These are phyloP conservation scores for Blastomyces percursus DNA, from an alignment of 2,329 filamentous ascomycete genomes.

Conservation along the genomic window DNA sequence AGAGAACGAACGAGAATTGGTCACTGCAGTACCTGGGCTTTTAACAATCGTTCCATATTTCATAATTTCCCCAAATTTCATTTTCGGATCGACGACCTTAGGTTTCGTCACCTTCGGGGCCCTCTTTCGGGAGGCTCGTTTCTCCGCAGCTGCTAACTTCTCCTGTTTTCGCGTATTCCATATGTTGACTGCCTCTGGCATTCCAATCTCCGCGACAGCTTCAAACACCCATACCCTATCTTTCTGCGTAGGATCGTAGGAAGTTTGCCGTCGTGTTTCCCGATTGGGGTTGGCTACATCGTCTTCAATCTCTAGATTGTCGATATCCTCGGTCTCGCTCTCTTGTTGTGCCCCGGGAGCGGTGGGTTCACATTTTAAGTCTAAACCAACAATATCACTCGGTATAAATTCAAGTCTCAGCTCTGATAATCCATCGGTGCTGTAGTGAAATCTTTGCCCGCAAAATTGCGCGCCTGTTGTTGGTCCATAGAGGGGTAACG, in stretches of 20 bases:
- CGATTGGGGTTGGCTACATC: constrained; percentile 23
- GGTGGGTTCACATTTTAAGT: constrained; percentile 54
- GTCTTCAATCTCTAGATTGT: constrained; percentile 20
- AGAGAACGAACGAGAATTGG: not conserved
- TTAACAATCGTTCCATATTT: constrained; percentile 33
- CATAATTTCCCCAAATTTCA: constrained; percentile 32
- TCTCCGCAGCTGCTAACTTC: constrained; percentile 21
- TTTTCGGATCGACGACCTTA: constrained; percentile 27
- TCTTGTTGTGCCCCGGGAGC: constrained; percentile 16
- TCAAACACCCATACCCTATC: constrained; percentile 61
- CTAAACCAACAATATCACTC: constrained; percentile 62
- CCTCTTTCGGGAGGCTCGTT: constrained; percentile 21
- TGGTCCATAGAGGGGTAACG: constrained; percentile 23
- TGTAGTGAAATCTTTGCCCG: constrained; percentile 56
- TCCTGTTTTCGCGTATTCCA: constrained; percentile 45
- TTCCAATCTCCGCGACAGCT: constrained; percentile 51
- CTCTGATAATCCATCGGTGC: constrained; percentile 65
- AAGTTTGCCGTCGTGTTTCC: constrained; percentile 19
- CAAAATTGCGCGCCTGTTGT: constrained; percentile 49
- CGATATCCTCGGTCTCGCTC: constrained; percentile 17
- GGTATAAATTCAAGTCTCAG: constrained; percentile 70
- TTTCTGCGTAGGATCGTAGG: constrained; percentile 52
- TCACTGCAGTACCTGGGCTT: constrained; percentile 10
- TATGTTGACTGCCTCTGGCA: constrained; percentile 53
- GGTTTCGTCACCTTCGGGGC: constrained; percentile 27